These are phyloP conservation scores for Pyrus communis DNA, from an alignment of 306 rosid genomes.

Conservation along the genomic window DNA sequence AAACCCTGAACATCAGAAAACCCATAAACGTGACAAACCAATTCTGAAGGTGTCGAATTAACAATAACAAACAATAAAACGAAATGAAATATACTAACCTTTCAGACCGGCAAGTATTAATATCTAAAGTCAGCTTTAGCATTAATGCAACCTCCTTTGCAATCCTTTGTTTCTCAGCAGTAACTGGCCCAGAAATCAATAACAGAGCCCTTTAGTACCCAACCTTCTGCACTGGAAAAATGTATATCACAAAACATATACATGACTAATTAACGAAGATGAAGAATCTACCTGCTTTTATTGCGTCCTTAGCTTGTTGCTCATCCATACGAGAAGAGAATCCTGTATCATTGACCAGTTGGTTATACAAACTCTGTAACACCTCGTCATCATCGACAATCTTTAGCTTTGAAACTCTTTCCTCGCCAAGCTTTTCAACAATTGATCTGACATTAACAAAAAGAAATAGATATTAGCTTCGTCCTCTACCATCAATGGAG, in stretches of 20 bases:
- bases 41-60: neutral
- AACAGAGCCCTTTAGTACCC: slow-evolving; percentile 25
- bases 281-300: slow-evolving; percentile 53
- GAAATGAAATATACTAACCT: slow-evolving; percentile 39
- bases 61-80: neutral
- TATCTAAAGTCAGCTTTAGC: slow-evolving; percentile 75
- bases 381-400: slow-evolving; percentile 66
- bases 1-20: neutral
- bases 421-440: slow-evolving; percentile 68
- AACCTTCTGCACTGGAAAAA: slow-evolving; percentile 15
- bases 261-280: slow-evolving; percentile 17
- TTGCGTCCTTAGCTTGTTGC: slow-evolving; percentile 66
- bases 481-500: slow-evolving; percentile 1
- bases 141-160: slow-evolving; percentile 80
- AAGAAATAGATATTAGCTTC: slow-evolving; percentile 18
- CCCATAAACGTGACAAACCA: neutral
- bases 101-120: slow-evolving; percentile 61
- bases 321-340: slow-evolving; percentile 60
- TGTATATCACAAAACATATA: slow-evolving; percentile 9
- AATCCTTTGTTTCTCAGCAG: slow-evolving; percentile 78
- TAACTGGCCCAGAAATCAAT: slow-evolving; percentile 42
- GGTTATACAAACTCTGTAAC: slow-evolving; percentile 64
- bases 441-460: slow-evolving; percentile 39
- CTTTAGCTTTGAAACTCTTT: slow-evolving; percentile 57
- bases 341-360: slow-evolving; percentile 37